Evolutionary conservation across 352 stramenopile species (phyloP), one percentile per base, ranked within the genome.

Genomic region (Phytopythium boreale): DNA sequence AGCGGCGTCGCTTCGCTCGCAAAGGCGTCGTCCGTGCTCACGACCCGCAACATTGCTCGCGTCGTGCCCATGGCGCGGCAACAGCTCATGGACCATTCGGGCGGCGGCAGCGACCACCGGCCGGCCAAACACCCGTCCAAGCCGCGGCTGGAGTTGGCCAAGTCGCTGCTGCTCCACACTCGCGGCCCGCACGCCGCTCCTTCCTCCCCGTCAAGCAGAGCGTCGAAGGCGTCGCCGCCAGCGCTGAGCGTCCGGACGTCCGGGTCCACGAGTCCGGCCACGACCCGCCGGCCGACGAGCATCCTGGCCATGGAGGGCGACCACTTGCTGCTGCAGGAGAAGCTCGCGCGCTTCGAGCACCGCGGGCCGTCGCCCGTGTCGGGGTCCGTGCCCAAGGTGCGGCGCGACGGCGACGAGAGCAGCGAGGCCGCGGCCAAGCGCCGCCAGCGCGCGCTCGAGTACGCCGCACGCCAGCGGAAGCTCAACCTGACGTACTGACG

Each of bases 281-380:
- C 53, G 20, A 63, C 67, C 19, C 74, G 75, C 31, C 72, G 70
- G 55, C 20, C 20, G 1, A 20, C 19, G 53, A 88, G 79, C 37
- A 80, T 88, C 59, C 65, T 88, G 43, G 72, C 72, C 19, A 76
- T 62, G 29, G 79, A 88, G 36, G 79, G 79, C 20, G 60, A 62
- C 4, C 79, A 88, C 44, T 68, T 88, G 47, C 63, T 88, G 9
- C 76, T 88, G 72, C 75, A 80, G 59, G 79, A 88, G 26, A 81
- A 77, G 55, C 27, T 88, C 52, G 50, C 64, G 10, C 62, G 63
- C 4, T 88, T 74, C 61, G 64, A 84, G 58, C 64, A 84, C 61
- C 76, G 79, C 53, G 63, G 63, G 2, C 67, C 72, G 37, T 51
- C 64, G 43, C 59, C 74, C 52, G 53, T 56, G 17, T 43, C 78